phyloP scores from a whole-genome alignment of 2,329 filamentous ascomycete genomes.

The Diaporthe ampelina region DNA sequence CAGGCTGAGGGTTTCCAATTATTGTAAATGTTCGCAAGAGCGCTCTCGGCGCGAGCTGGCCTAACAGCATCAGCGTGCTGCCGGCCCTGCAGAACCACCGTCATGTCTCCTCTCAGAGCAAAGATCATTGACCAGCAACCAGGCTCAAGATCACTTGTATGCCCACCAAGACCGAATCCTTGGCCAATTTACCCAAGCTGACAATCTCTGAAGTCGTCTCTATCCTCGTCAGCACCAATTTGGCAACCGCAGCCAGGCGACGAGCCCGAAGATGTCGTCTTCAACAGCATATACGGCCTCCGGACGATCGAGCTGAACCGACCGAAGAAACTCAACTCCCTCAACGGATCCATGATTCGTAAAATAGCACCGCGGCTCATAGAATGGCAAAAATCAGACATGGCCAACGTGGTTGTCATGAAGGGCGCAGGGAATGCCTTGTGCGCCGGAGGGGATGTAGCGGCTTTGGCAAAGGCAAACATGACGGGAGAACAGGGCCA shows the following conservation, averaged over 20 bases:
- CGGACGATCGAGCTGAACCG: slow-evolving; percentile 95
- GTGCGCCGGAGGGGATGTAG: slow-evolving; percentile 94
- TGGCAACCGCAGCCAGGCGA: slow-evolving; percentile 74
- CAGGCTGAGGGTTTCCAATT: slow-evolving; percentile 18
- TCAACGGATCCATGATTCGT: slow-evolving; percentile 93
- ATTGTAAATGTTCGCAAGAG: slow-evolving; percentile 69
- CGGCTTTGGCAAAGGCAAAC: slow-evolving; percentile 82
- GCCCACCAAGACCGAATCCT: slow-evolving; percentile 41
- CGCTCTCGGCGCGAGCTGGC: slow-evolving; percentile 67
- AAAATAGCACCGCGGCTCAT: slow-evolving; percentile 92
- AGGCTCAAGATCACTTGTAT: slow-evolving; percentile 61
- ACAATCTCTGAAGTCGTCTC: slow-evolving; percentile 24
- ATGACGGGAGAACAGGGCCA: slow-evolving; percentile 76
- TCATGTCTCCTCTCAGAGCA: slow-evolving; percentile 84
- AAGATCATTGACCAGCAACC: slow-evolving; percentile 68
- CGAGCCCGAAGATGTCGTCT: slow-evolving; percentile 91
- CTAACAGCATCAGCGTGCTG: slow-evolving; percentile 61
- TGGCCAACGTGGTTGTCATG: slow-evolving; percentile 93
- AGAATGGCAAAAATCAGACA: slow-evolving; percentile 95
- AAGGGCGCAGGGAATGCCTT: slow-evolving; percentile 92
- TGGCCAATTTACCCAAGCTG: slow-evolving; percentile 27
- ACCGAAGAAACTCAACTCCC: slow-evolving; percentile 89
- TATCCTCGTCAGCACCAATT: slow-evolving; percentile 30
- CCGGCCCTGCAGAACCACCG: slow-evolving; percentile 57
- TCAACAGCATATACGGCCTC: slow-evolving; percentile 89